These are phyloP conservation scores for Coemansia sp. DNA, from an alignment of 192 early-diverging fungal species.

Conservation along the genomic window DNA sequence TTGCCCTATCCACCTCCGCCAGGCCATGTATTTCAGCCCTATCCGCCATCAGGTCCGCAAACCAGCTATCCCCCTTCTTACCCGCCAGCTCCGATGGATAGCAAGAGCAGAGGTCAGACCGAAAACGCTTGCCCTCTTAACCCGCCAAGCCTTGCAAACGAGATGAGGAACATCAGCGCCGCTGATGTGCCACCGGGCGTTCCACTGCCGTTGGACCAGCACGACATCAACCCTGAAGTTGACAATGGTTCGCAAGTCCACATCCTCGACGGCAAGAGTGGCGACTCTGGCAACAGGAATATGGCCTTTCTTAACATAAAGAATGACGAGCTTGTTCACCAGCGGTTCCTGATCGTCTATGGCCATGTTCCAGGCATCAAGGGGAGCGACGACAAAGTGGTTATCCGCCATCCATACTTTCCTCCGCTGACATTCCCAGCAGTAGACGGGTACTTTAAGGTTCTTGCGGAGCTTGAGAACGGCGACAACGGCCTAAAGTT, in stretches of 20 bases:
- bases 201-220: conserved; percentile 43
- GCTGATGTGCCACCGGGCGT: conserved; percentile 28
- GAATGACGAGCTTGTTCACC: conserved; percentile 48
- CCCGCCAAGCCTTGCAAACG: background rate
- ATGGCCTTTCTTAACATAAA: conserved; percentile 44
- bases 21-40: conserved; percentile 5
- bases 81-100: background rate
- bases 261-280: conserved; percentile 2
- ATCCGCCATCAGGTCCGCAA: conserved; percentile 11
- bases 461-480: conserved; percentile 59
- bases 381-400: conserved; percentile 27
- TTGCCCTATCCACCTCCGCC: conserved; percentile 17
- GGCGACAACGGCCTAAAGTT: conserved; percentile 60
- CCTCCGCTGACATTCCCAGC: conserved; percentile 58
- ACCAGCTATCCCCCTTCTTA: background rate
- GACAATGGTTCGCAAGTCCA: conserved; percentile 20
- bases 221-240: conserved; percentile 20
- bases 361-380: conserved; percentile 40
- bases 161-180: background rate
- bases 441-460: conserved; percentile 62
- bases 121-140: background rate
- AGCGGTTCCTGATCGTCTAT: conserved; percentile 53
- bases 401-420: conserved; percentile 53
- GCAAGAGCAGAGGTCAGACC: background rate
- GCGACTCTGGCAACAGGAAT: conserved; percentile 1